These are phyloP conservation scores for Penicillium ochrochloron DNA, from an alignment of 495 filamentous ascomycete species.

Conservation along the genomic window DNA sequence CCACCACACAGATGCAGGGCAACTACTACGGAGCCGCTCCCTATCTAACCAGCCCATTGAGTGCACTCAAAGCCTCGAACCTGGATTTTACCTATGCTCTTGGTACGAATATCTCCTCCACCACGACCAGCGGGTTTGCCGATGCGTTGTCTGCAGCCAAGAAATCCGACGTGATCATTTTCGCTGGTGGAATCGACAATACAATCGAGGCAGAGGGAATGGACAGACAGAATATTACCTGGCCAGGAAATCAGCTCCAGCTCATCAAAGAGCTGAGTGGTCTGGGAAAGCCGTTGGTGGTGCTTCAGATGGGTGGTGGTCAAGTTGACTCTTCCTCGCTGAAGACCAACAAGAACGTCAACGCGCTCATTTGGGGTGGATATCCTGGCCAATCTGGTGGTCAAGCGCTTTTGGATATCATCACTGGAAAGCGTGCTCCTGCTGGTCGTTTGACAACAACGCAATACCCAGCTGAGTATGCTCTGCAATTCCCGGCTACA, in stretches of 20 bases:
- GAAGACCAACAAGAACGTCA: conserved; percentile 53
- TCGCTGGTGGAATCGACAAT: conserved; percentile 61
- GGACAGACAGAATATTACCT: conserved; percentile 60
- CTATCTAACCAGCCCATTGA: conserved; percentile 58
- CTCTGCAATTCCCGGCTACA: conserved; percentile 55
- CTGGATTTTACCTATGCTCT: conserved; percentile 54
- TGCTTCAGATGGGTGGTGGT: conserved; percentile 64
- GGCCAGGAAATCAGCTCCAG: conserved; percentile 61
- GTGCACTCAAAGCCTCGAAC: conserved; percentile 47
- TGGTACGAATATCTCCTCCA: conserved; percentile 47
- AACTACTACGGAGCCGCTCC: conserved; percentile 63
- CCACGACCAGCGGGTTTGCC: conserved; percentile 43
- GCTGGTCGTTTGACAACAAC: conserved; percentile 62
- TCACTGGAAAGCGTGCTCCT: conserved; percentile 57
- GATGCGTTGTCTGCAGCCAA: conserved; percentile 53
- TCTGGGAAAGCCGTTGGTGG: conserved; percentile 58
- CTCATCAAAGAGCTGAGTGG: conserved; percentile 56
- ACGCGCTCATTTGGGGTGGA: conserved; percentile 60
- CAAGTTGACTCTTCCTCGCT: conserved; percentile 61
- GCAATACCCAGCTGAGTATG: conserved; percentile 62
- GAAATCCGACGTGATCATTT: conserved; percentile 60
- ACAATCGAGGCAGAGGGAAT: conserved; percentile 58
- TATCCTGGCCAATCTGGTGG: conserved; percentile 66
- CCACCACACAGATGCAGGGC: conserved; percentile 63
- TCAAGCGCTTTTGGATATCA: conserved; percentile 56